Evolutionary conservation across 148 eudicot species (phyloP).

Genomic region (Selenicereus undatus): DNA sequence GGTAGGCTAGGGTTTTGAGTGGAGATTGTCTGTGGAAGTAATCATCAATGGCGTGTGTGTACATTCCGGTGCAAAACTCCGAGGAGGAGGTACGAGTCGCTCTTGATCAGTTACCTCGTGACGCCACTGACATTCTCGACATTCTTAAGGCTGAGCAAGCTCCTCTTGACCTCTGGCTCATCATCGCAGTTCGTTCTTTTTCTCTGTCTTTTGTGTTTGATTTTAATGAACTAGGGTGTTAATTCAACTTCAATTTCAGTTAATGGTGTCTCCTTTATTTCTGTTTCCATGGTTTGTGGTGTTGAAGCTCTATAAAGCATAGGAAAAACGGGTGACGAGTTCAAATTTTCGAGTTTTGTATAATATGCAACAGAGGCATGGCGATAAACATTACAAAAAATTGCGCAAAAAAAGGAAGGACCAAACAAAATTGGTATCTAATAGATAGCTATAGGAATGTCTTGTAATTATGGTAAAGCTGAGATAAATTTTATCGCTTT

Average conservation of each 20-base stretch:
- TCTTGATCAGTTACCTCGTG: slow-evolving; percentile 82
- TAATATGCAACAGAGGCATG: background rate
- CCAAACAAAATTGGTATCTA: background rate
- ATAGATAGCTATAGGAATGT: background rate
- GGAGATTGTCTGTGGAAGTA: background rate
- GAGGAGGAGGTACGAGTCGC: slow-evolving; percentile 86
- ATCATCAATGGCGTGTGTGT: slow-evolving; percentile 62
- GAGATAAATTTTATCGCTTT: background rate
- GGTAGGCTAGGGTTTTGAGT: slow-evolving; percentile 35
- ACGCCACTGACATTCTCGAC: slow-evolving; percentile 93
- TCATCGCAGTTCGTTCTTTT: slow-evolving; percentile 57
- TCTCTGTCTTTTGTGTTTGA: background rate
- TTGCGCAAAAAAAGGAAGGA: background rate
- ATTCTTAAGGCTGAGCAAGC: slow-evolving; percentile 99
- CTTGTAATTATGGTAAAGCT: background rate
- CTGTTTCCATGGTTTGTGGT: background rate
- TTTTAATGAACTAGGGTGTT: background rate
- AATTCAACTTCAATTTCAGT: background rate
- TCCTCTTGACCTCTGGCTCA: slow-evolving; percentile 90
- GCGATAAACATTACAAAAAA: background rate
- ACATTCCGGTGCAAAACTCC: slow-evolving; percentile 85
- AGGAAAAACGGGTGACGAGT: background rate
- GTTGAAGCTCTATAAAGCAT: background rate
- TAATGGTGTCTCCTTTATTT: background rate
- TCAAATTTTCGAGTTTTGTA: background rate